Base-by-base conservation (phyloP, 805 yeast genomes). In the Diddensiella transvaalensis region DNA sequence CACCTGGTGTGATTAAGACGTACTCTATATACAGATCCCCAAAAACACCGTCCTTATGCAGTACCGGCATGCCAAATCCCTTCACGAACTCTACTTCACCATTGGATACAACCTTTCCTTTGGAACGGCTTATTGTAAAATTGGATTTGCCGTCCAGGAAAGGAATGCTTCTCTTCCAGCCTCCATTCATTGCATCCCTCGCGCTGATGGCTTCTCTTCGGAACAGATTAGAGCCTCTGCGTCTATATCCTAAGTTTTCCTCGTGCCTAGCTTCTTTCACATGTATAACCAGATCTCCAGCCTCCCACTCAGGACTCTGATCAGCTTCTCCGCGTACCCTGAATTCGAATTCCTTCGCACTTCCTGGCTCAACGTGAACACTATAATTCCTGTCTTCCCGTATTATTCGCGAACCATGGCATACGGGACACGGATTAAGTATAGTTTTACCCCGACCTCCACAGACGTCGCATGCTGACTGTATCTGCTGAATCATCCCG, bases 401-500 rank as follows among this genome's bases (percentile, higher is more conserved):
- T 15, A 70, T 73, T 2, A 85, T 84, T 22, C 88, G 84, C 2
- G 67, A 52, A 1, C 99, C 99, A 10, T 72, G 65, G 67, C 99
- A 93, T 29, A 63, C 67, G 15, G 71, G 62, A 71, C 99, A 93
- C 39, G 74, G 74, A 54, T 83, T 71, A 41, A 76, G 70, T 36
- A 87, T 83, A 4, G 73, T 67, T 47, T 78, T 71, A 10, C 99
- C 99, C 39, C 74, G 69, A 30, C 98, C 98, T 8, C 71, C 68
- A 73, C 99, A 93, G 44, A 70, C 68, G 46, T 85, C 88, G 75
- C 99, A 93, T 2, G 75, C 73, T 39, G 81, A 76, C 63, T 87
- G 91, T 57, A 90, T 75, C 52, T 83, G 85, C 67, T 93, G 98
- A 52, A 87, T 71, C 88, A 93, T 87, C 4, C 90, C 90, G 3